A percentile compares a stretch with the other conserved stretches of the same genome.
phyloP scores from a whole-genome alignment of 495 filamentous ascomycete genomes.

The Emericellopsis terricola region DNA sequence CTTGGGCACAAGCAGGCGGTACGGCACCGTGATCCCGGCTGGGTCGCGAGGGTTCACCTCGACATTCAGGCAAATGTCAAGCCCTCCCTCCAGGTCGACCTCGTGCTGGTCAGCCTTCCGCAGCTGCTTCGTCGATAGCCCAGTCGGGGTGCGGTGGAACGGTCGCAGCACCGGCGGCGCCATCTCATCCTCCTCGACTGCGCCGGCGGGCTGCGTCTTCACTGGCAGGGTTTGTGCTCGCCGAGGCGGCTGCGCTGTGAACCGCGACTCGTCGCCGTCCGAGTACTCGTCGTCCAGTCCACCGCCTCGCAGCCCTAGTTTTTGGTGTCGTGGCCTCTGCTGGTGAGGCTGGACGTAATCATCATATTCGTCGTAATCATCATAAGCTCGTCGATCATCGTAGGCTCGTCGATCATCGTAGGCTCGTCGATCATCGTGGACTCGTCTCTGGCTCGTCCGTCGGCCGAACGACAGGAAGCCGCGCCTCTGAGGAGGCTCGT shows the following conservation, averaged over 20 bases:
- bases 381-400: no score
- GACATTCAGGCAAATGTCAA: constrained; percentile 73
- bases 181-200: not conserved
- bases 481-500: no score
- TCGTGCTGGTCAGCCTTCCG: constrained; percentile 12
- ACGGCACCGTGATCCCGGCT: constrained; percentile 72
- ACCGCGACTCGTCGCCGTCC: constrained; percentile 25
- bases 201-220: constrained; percentile 2
- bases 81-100: constrained; percentile 54
- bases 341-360: not conserved
- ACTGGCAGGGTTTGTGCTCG: constrained; percentile 1
- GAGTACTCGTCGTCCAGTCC: constrained; percentile 15
- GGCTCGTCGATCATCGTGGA: no score
- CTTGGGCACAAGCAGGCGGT: constrained; percentile 69
- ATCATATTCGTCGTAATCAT: not conserved
- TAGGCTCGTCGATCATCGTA: no score
- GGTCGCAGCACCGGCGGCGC: constrained; percentile 11
- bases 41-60: constrained; percentile 77
- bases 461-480: no score
- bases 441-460: no score
- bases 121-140: constrained; percentile 42
- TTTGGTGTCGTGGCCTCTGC: not conserved
- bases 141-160: constrained; percentile 60
- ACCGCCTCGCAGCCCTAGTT: constrained; percentile 17
- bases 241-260: constrained; percentile 16